Base-by-base conservation (phyloP, 1,284 basidiomycete species). In the Irpex lacteus region DNA sequence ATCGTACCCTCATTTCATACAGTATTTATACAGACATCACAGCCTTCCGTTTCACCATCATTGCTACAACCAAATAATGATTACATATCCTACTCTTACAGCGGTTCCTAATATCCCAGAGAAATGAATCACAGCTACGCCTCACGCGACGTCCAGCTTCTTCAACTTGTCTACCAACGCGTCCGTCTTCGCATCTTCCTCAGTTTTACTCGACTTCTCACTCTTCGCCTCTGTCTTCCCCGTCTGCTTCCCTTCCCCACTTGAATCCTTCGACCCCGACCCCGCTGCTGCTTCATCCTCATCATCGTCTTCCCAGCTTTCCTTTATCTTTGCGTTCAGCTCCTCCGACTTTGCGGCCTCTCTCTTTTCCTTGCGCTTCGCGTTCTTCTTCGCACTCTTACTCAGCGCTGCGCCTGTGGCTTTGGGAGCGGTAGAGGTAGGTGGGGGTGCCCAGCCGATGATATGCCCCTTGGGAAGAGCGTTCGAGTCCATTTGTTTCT, bases 281-380 rank as follows among this genome's bases (percentile, higher is more conserved):
- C 66, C 69, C 18, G 62, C 68, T 60, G 70, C 70, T 6, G 60
- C 70, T 57, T 79, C 82, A 11, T 78, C 80, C 13, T 85, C 88
- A 26, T 87, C 89, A 11, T 91, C 91, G 62, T 90, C 90, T 58
- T 93, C 90, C 91, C 91, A 93, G 68, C 80, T 86, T 64, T 92
- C 90, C 66, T 83, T 86, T 18, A 92, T 82, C 62, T 78, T 79
- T 59, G 59, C 62, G 53, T 44, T 44, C 40, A 62, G 72, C 66
- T 78, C 75, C 68, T 78, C 58, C 4, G 54, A 50, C 40, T 59
- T 80, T 76, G 86, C 82, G 68, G 85, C 84, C 60, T 81, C 84
- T 74, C 84, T 82, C 77, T 85, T 89, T 71, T 88, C 89, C 73
- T 83, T 86, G 69, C 85, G 80, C 74, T 89, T 94, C 63, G 89